Evolutionary conservation across 257 asterid genomes (phyloP), one percentile per base, ranked within the genome.

Genomic region (Scutellaria barbata): DNA sequence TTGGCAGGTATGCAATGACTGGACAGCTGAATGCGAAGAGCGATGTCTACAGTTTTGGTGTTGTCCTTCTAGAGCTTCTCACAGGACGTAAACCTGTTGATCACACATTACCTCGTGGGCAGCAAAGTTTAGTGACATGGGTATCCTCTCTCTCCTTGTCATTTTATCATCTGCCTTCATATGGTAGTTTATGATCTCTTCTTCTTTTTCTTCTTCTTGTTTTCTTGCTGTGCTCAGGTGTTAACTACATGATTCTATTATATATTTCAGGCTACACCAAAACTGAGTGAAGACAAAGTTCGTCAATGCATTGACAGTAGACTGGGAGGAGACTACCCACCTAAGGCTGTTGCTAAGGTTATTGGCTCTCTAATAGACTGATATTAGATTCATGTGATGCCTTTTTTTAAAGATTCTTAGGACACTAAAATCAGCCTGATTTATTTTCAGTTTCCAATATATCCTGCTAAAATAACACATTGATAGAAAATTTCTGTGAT

Each of bases 1-100:
- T 70, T 70, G 79, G 73, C 85, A 90, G 96, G 73, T 90, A 90
- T 71, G 96, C 96, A 64, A 90, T 90, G 96, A 90, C 96, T 53
- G 96, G 95, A 70, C 96, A 90, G 78, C 85, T 90, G 70, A 90
- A 83, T 79, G 85, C 96, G 41, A 90, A 90, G 83, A 90, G 96
- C 70, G 96, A 90, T 42, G 96, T 90, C 14, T 90, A 90, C 83
- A 90, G 95, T 83, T 88, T 90, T 75, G 96, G 96, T 8, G 96
- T 90, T 48, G 96, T 90, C 74, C 91, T 90, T 76, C 86, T 90
- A 50, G 96, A 90, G 75, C 96, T 90, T 63, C 89, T 90, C 72
- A 90, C 96, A 47, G 96, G 96, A 7, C 90, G 96, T 50, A 90
- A 88, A 75, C 96, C 95, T 66, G 96, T 90, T 2, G 96, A 90